phyloP scores from a whole-genome alignment of 106 monocot species.

The Narthecium ossifragum region DNA sequence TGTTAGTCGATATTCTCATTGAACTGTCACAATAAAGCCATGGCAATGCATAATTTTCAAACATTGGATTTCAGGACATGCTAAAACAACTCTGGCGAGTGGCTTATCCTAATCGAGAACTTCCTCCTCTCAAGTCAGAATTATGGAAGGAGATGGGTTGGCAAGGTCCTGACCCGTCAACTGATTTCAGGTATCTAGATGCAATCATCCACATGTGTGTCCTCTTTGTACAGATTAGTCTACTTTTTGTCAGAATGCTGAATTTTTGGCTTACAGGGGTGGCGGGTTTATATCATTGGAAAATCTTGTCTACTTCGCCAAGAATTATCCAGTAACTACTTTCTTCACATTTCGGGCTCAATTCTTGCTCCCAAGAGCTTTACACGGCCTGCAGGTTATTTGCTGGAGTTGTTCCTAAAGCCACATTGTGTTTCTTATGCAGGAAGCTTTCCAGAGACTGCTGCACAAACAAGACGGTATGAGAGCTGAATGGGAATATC shows the following conservation, averaged over 20 bases:
- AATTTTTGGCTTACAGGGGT: constrained; percentile 42
- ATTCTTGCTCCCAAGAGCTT: background rate
- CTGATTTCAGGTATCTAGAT: constrained; percentile 51
- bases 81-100: constrained; percentile 75
- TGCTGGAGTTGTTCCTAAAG: background rate
- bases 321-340: constrained; percentile 64
- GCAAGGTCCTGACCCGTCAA: constrained; percentile 73
- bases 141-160: constrained; percentile 83
- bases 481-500: constrained; percentile 76
- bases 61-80: constrained; percentile 44
- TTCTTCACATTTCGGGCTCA: background rate
- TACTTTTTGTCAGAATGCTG: background rate
- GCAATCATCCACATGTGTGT: background rate
- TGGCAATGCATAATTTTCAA: no score
- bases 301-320: constrained; percentile 87
- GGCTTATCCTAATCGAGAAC: constrained; percentile 62
- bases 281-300: constrained; percentile 88
- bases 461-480: constrained; percentile 55
- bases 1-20: no score
- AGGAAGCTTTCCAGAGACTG: constrained; percentile 61
- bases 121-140: constrained; percentile 70
- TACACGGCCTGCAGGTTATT: no score
- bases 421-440: constrained; percentile 6
- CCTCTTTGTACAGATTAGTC: background rate
- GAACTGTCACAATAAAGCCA: no score